Evolutionary conservation across 148 eudicot species (phyloP).

Genomic region (Fallopia convolvulus): DNA sequence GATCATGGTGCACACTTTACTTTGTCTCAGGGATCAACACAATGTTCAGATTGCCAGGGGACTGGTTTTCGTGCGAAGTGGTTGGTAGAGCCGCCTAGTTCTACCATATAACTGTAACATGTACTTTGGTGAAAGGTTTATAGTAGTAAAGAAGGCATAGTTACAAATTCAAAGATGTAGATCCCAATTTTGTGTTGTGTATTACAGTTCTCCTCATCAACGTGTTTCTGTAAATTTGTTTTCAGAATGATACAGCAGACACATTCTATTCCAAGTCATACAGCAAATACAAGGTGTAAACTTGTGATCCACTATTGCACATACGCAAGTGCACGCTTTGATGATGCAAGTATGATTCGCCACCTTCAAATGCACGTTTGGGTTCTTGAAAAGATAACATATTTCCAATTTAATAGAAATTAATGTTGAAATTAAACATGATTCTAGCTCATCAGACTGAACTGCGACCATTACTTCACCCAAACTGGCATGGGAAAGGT

Average conservation of each 20-base stretch:
- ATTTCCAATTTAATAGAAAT: neutral
- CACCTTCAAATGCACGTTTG: neutral
- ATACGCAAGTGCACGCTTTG: neutral
- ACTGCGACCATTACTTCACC: neutral
- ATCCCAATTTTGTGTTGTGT: neutral
- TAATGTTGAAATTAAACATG: neutral
- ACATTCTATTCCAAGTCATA: neutral
- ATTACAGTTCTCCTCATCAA: neutral
- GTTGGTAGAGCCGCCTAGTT: slow-evolving; percentile 57
- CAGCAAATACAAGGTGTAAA: neutral
- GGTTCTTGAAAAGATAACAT: neutral
- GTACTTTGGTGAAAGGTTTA: neutral
- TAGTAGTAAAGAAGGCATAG: neutral
- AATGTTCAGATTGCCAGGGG: slow-evolving; percentile 74
- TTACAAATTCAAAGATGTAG: neutral
- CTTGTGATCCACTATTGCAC: neutral
- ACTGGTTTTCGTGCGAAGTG: slow-evolving; percentile 94
- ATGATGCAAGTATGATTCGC: neutral
- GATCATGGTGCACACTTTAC: neutral
- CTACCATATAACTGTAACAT: slow-evolving; percentile 9
- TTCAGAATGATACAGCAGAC: neutral
- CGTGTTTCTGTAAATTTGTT: neutral
- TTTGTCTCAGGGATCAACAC: slow-evolving; percentile 47
- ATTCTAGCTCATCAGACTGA: neutral
- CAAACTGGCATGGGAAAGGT: too few species aligned